Evolutionary conservation across 2,329 filamentous ascomycete genomes (phyloP), one percentile per base, ranked within the genome.

Genomic region (Cladophialophora bantiana): DNA sequence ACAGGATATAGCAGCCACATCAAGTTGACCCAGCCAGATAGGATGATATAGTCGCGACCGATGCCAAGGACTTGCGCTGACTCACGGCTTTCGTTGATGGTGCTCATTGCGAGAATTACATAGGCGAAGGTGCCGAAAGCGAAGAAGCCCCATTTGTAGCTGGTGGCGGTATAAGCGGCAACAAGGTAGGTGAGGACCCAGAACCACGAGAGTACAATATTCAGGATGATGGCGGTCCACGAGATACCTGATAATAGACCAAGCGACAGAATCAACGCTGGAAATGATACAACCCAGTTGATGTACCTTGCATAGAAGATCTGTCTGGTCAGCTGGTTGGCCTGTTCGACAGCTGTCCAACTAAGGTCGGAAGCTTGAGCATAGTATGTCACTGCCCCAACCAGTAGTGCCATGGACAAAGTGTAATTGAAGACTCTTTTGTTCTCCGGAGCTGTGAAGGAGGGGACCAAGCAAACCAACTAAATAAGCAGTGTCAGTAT

Each of bases 81-180:
- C 42, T 75, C 73, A 7, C 74, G 74, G 65, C 81, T 79, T 57
- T 78, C 74, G 58, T 75, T 69, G 35, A 85, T 69, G 1, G 81
- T 84, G 68, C 78, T 80, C 74, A 77, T 75, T 34, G 81, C 80
- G n/a, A 86, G 78, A 58, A 83, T 75, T 6, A 82, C 42, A 65
- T 78, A 84, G 45, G 83, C 81, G 15, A 82, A 67, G 13, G 82
- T 83, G 69, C 84, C 85, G 64, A 86, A 85, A 68, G 77, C 81
- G 73, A 78, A 87, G 79, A 85, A 87, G 5, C 85, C 85, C 85
- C 85, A 87, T 75, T 86, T 86, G 76, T 87, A 86, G 71, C 77
- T 79, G 56, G 80, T 81, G 6, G 72, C 65, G 3, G 83, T 84
- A 75, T 81, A 83, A 60, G 84, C 83, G 26, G 78, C 78, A 60